Percentiles rank a stretch among this genome's conserved stretches.
phyloP scores from a whole-genome alignment of 2,329 filamentous ascomycete species.

The Claviceps capensis region DNA sequence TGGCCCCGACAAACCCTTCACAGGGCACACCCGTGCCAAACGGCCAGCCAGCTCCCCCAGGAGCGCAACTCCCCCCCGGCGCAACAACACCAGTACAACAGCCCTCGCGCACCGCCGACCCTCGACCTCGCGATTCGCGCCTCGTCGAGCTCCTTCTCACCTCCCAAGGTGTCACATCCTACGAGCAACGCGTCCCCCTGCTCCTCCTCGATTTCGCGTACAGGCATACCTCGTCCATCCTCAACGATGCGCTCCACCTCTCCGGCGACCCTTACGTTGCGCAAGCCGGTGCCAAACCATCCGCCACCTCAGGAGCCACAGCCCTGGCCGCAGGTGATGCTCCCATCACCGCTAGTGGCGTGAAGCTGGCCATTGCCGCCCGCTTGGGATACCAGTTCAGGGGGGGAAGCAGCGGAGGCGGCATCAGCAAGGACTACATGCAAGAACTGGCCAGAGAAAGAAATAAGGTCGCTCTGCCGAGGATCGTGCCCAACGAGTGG shows the following conservation, averaged over 20 bases:
- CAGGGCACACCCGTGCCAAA: slow-evolving; percentile 15
- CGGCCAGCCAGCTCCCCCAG: slow-evolving; percentile 18
- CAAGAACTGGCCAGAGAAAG: slow-evolving; percentile 58
- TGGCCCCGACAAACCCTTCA: slow-evolving; percentile 24
- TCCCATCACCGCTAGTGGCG: slow-evolving; percentile 48
- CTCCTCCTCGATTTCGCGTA: slow-evolving; percentile 80
- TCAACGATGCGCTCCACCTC: slow-evolving; percentile 58
- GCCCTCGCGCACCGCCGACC: slow-evolving; percentile 26
- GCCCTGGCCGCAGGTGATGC: slow-evolving; percentile 37
- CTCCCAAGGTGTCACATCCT: slow-evolving; percentile 64
- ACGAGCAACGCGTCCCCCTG: slow-evolving; percentile 70
- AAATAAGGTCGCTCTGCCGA: slow-evolving; percentile 53
- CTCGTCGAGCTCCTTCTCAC: slow-evolving; percentile 69
- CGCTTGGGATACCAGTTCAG: slow-evolving; percentile 58
- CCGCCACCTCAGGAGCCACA: slow-evolving; percentile 33
- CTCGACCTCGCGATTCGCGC: slow-evolving; percentile 63
- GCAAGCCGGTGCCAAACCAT: slow-evolving; percentile 39
- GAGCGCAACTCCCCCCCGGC: neutral
- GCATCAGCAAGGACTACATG: slow-evolving; percentile 61
- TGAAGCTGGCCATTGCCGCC: slow-evolving; percentile 59
- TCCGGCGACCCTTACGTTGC: slow-evolving; percentile 53
- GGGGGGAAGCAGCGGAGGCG: slow-evolving; percentile 36
- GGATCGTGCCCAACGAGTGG: slow-evolving; percentile 51
- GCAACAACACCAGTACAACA: slow-evolving; percentile 13
- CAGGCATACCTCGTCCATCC: slow-evolving; percentile 60